These are phyloP conservation scores for Candida jianshihensis DNA, from an alignment of 805 yeast species.

Conservation along the genomic window DNA sequence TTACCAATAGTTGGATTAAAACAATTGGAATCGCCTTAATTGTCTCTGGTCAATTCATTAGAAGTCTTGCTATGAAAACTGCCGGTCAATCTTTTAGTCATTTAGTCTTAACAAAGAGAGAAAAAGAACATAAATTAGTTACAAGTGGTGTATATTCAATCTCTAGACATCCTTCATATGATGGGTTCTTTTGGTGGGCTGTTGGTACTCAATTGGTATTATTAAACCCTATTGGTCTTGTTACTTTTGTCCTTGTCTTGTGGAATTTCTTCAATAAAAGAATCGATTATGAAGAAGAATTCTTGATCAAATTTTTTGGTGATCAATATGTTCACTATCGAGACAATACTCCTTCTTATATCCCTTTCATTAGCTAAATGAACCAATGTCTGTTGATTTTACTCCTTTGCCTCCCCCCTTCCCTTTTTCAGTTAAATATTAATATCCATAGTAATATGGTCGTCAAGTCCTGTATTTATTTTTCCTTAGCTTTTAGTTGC, in stretches of 20 bases:
- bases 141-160: slow-evolving; percentile 64
- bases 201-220: slow-evolving; percentile 73
- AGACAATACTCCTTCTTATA: slow-evolving; percentile 42
- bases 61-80: slow-evolving; percentile 79
- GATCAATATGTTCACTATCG: slow-evolving; percentile 51
- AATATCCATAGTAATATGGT: too few species aligned
- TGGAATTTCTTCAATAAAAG: slow-evolving; percentile 65
- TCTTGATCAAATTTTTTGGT: slow-evolving; percentile 64
- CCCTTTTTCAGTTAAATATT: too few species aligned
- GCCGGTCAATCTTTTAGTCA: slow-evolving; percentile 88
- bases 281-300: slow-evolving; percentile 64
- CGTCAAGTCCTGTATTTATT: too few species aligned
- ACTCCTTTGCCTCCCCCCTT: too few species aligned
- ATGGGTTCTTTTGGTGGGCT: slow-evolving; percentile 93
- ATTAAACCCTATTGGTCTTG: slow-evolving; percentile 54
- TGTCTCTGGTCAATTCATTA: slow-evolving; percentile 54
- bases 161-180: slow-evolving; percentile 84
- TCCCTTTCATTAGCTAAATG: slow-evolving; percentile 54
- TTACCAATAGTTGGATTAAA: slow-evolving; percentile 14
- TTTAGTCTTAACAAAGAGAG: slow-evolving; percentile 48
- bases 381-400: too few species aligned
- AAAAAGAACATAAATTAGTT: slow-evolving; percentile 56
- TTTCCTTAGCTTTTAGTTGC: too few species aligned
- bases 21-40: slow-evolving; percentile 42
- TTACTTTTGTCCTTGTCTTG: slow-evolving; percentile 49